These are phyloP conservation scores for Geotrichum klebahnii DNA, from an alignment of 1,139 yeast species.

Conservation along the genomic window DNA sequence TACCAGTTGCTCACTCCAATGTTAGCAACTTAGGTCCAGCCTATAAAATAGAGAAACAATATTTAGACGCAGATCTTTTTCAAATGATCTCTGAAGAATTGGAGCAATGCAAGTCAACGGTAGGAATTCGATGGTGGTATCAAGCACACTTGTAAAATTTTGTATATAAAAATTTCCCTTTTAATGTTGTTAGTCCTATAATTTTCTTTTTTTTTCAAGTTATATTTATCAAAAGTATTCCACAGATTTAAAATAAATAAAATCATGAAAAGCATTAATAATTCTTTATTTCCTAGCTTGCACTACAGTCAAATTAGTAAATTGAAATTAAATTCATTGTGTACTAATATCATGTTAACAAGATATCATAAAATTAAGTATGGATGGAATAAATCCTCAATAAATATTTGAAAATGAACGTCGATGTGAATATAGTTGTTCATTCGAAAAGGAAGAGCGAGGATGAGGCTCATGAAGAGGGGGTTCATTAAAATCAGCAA, in stretches of 20 bases:
- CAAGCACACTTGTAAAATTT: constrained; percentile 12
- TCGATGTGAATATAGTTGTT: too few relatives aligned
- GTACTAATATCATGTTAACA: not conserved
- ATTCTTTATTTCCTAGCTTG: too few relatives aligned
- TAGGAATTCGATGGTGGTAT: constrained; percentile 70
- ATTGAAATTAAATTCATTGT: not conserved
- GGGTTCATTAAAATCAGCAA: too few relatives aligned
- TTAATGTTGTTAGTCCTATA: too few relatives aligned
- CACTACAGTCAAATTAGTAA: not conserved
- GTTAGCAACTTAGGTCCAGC: constrained; percentile 14
- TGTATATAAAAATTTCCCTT: not conserved
- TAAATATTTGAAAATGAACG: too few relatives aligned
- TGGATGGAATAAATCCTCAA: too few relatives aligned
- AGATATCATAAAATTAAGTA: too few relatives aligned
- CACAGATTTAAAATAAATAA: not conserved
- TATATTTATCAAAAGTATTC: too few relatives aligned
- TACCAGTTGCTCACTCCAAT: constrained; percentile 25
- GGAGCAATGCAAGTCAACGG: constrained; percentile 56
- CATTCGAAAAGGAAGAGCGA: too few relatives aligned
- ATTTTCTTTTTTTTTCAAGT: too few relatives aligned
- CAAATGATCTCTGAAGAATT: constrained; percentile 46
- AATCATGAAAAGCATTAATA: not conserved
- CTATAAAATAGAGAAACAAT: constrained; percentile 34
- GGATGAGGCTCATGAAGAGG: too few relatives aligned
- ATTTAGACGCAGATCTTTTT: constrained; percentile 41